Evolutionary conservation across 1,284 basidiomycete species (phyloP).

Genomic region (Cutaneotrichosporon cavernicola): DNA sequence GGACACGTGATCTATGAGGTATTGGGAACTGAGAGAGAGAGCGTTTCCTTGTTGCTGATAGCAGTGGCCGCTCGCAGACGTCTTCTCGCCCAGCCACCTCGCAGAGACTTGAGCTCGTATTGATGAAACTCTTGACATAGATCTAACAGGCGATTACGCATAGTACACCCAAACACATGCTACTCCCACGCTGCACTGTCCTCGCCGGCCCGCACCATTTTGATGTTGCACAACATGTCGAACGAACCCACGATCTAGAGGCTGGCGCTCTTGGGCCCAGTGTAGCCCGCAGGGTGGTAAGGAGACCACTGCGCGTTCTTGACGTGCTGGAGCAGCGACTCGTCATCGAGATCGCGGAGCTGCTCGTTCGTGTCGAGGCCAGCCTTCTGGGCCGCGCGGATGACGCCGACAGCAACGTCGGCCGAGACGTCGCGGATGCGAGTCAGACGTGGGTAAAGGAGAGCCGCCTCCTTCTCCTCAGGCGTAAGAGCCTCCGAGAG

Average conservation of each 20-base stretch:
- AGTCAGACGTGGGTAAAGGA: conserved; percentile 73
- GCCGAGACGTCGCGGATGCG: conserved; percentile 81
- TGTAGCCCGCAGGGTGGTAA: conserved; percentile 12
- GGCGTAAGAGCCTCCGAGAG: conserved; percentile 71
- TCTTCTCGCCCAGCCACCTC: too few relatives aligned
- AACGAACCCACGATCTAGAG: conserved; percentile 14
- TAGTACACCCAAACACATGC: conserved; percentile 15
- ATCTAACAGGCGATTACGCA: conserved; percentile 6
- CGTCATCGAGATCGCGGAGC: conserved; percentile 36
- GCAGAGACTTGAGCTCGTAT: too few relatives aligned
- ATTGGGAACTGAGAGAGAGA: too few relatives aligned
- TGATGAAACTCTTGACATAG: conserved; percentile 5
- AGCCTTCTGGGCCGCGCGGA: conserved; percentile 72
- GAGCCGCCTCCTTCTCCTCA: conserved; percentile 65
- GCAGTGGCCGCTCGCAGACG: too few relatives aligned
- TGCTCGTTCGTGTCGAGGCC: conserved; percentile 48
- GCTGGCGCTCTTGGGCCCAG: conserved; percentile 1
- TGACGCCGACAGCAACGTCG: conserved; percentile 68
- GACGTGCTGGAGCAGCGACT: conserved; percentile 34
- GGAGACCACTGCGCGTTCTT: conserved; percentile 39
- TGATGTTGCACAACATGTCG: conserved; percentile 1
- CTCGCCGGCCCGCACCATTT: neutral
- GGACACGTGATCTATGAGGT: too few relatives aligned
- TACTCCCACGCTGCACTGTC: conserved; percentile 1
- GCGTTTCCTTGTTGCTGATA: too few relatives aligned